Conservation (phyloP, 179 eudicot genomes). For the Heliamphora pulchella region DNA sequence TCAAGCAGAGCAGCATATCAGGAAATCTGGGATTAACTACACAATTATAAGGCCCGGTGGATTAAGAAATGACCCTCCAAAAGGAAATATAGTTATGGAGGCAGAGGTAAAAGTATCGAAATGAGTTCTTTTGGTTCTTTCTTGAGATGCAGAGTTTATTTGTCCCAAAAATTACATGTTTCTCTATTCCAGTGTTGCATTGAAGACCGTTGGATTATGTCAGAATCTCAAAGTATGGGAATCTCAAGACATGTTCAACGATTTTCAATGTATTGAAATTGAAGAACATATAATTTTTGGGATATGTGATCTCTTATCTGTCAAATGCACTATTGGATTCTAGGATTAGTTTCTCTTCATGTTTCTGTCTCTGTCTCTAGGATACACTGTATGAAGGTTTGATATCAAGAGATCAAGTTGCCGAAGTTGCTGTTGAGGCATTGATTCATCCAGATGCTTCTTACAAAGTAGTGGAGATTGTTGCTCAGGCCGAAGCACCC, state of each 20-base stretch:
- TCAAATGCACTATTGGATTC: background rate
- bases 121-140: background rate
- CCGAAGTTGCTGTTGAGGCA: conserved; percentile 89
- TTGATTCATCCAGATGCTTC: conserved; percentile 62
- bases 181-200: no score
- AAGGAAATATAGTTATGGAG: conserved; percentile 81
- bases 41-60: conserved; percentile 94
- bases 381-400: conserved; percentile 75
- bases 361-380: conserved; percentile 25
- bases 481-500: conserved; percentile 78
- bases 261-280: no score
- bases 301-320: background rate
- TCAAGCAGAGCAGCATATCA: conserved; percentile 74
- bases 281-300: no score
- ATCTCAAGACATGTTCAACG: no score
- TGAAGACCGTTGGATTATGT: no score
- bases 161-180: no score
- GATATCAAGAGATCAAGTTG: conserved; percentile 92
- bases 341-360: background rate
- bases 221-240: no score
- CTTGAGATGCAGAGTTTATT: no score
- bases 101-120: conserved; percentile 50
- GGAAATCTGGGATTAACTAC: conserved; percentile 83
- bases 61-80: conserved; percentile 75
- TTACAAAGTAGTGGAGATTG: conserved; percentile 87